These are phyloP conservation scores for Parsonsia alboflavescens DNA, from an alignment of 257 asterid genomes.

Conservation along the genomic window DNA sequence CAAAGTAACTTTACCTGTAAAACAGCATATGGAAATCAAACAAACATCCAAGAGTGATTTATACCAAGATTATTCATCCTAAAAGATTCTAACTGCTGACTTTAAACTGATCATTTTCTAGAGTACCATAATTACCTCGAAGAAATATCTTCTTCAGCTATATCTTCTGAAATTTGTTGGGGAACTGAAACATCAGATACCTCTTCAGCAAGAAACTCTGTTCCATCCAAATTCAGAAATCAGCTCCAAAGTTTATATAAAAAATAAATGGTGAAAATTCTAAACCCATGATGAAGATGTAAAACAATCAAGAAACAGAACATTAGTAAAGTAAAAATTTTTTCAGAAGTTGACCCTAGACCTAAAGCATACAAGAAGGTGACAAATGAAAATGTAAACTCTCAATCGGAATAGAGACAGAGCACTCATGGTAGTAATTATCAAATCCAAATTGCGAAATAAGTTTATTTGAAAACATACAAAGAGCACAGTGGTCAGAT, in stretches of 20 bases:
- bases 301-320: neutral
- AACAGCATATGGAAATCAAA: neutral
- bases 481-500: neutral
- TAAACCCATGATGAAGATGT: neutral
- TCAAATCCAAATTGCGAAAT: neutral
- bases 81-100: constrained; percentile 16
- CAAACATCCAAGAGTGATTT: neutral
- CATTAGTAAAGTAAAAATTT: neutral
- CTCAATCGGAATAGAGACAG: too few relatives aligned
- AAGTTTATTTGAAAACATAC: too few relatives aligned
- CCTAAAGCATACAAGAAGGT: neutral
- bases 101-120: constrained; percentile 6
- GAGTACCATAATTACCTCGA: constrained; percentile 55
- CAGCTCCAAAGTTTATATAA: constrained; percentile 8
- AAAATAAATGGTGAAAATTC: neutral
- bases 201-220: constrained; percentile 65
- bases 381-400: too few relatives aligned
- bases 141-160: constrained; percentile 64
- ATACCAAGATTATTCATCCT: constrained; percentile 4
- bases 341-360: too few relatives aligned
- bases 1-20: neutral
- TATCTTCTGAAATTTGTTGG: constrained; percentile 48
- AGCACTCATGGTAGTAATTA: too few relatives aligned
- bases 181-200: constrained; percentile 68
- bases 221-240: constrained; percentile 17